A percentile compares a stretch with the other conserved stretches of the same genome.
Evolutionary conservation across 1,284 basidiomycete species (phyloP).

Genomic region (Schizopora paradoxa): DNA sequence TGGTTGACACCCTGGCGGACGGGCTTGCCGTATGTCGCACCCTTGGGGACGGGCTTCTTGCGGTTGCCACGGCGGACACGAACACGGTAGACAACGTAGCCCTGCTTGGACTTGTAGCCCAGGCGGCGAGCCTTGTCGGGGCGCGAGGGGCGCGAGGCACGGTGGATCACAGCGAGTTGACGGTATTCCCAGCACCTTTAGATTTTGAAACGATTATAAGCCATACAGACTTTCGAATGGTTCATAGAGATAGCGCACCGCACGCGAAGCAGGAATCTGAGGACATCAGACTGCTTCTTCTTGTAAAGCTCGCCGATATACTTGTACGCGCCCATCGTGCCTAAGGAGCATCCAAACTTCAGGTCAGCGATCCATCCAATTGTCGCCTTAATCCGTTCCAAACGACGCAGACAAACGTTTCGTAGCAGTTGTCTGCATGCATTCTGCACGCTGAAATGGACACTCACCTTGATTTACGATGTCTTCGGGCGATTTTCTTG

Average conservation of each 20-base stretch:
- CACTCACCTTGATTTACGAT: too few species aligned
- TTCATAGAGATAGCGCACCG: constrained; percentile 59
- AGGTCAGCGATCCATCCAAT: constrained; percentile 10
- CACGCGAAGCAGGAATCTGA: constrained; percentile 97
- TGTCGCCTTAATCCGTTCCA: too few species aligned
- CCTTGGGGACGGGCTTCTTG: constrained; percentile 98
- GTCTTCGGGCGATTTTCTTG: too few species aligned
- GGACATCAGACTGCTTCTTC: constrained; percentile 95
- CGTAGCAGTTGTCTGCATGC: too few species aligned
- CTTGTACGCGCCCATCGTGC: constrained; percentile 86
- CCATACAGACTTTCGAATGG: not conserved
- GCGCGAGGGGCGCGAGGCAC: constrained; percentile 94
- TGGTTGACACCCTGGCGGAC: constrained; percentile 99
- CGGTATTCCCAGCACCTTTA: constrained; percentile 97
- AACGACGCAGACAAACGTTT: too few species aligned
- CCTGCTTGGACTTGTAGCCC: constrained; percentile 99
- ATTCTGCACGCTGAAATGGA: too few species aligned
- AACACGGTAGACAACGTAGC: constrained; percentile 96
- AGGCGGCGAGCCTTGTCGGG: constrained; percentile 99
- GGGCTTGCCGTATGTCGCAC: constrained; percentile 99
- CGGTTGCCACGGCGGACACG: constrained; percentile 98
- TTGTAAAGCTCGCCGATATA: constrained; percentile 96
- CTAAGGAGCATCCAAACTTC: constrained; percentile 9
- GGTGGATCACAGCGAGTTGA: constrained; percentile 97
- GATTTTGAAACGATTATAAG: not conserved